Base-by-base conservation (phyloP, 352 stramenopile species). In the Albugo laibachii region DNA sequence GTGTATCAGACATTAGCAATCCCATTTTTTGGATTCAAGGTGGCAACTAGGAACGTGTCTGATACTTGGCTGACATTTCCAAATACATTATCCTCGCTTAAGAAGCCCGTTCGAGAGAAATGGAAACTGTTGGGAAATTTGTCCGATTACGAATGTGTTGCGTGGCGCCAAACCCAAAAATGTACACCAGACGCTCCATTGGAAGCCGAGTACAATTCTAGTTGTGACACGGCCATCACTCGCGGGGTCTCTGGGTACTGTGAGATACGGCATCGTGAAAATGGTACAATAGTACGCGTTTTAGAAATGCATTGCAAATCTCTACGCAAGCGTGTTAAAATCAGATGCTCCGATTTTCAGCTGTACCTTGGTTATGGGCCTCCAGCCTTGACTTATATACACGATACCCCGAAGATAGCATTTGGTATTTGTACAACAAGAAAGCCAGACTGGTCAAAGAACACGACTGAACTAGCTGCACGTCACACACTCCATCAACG, bases 261-360 rank as follows among this genome's bases (percentile, higher is more conserved):
- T 37, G 50, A 57, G 18, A 44, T 57, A 40, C 31, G 48, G 15
- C 39, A 53, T 37, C 38, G n/a, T 19, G 6, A 1, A 11, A 57
- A 45, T 2, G 38, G 38, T 15, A 41, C 18, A 18, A 44, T 19
- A 12, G 21, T 42, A 0, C 47, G 53, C 11, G 48, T 59, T 24
- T 21, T 59, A 14, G 39, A 47, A 18, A 55, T 34, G 35, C 44
- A 59, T 47, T 59, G 53, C 48, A 36, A 45, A 13, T 52, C 53
- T 36, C 27, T 55, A 19, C 55, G 55, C 5, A 51, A 44, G 0
- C 47, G 55, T 13, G 55, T 61, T 8, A 36, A 58, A 12, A 59
- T 61, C 13, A 45, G 27, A 31, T 61, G 55, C 27, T 46, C 54
- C 15, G 55, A 56, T 41, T 61, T 61, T 24, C 53, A 69, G 21